Conservation (phyloP, 768 basidiomycete species). For the Podaxis mareebaensis region DNA sequence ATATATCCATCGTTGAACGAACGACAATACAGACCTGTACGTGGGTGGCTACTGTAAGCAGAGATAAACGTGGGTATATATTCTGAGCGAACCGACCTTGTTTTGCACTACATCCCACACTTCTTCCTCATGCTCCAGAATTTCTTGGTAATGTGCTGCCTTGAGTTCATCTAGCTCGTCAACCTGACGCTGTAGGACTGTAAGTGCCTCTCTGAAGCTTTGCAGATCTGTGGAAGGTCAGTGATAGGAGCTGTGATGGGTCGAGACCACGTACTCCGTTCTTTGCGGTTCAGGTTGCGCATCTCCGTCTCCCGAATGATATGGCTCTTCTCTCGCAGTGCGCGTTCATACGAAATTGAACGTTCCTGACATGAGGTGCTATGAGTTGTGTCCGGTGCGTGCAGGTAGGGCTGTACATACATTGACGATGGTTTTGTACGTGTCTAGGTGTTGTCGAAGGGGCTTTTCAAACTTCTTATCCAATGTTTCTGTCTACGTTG, state of each 20-base stretch:
- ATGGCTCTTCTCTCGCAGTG: conserved; percentile 79
- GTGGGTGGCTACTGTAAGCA: conserved; percentile 17
- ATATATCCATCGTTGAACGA: conserved; percentile 89
- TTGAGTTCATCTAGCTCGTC: conserved; percentile 90
- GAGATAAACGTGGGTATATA: neutral
- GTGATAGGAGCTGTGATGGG: neutral
- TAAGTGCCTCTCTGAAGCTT: conserved; percentile 81
- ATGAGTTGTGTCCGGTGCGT: conserved; percentile 7
- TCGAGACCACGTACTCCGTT: conserved; percentile 63
- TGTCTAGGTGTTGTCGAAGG: conserved; percentile 79
- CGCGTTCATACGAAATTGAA: conserved; percentile 79
- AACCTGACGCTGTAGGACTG: conserved; percentile 82
- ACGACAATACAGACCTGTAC: conserved; percentile 75
- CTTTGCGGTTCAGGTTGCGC: conserved; percentile 81
- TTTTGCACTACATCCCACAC: conserved; percentile 92
- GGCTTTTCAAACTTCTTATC: conserved; percentile 91
- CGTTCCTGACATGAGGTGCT: conserved; percentile 59
- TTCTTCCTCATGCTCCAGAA: conserved; percentile 90
- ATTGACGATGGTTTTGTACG: conserved; percentile 71
- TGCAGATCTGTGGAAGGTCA: conserved; percentile 69
- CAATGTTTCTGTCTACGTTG: conserved; percentile 72
- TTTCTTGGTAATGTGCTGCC: conserved; percentile 81
- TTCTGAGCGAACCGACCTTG: conserved; percentile 51
- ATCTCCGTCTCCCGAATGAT: conserved; percentile 85
- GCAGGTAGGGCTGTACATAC: conserved; percentile 35